A percentile compares a stretch with the other conserved stretches of the same genome.
Evolutionary conservation across 2,329 filamentous ascomycete species (phyloP).

Genomic region (Byssothecium circinans): DNA sequence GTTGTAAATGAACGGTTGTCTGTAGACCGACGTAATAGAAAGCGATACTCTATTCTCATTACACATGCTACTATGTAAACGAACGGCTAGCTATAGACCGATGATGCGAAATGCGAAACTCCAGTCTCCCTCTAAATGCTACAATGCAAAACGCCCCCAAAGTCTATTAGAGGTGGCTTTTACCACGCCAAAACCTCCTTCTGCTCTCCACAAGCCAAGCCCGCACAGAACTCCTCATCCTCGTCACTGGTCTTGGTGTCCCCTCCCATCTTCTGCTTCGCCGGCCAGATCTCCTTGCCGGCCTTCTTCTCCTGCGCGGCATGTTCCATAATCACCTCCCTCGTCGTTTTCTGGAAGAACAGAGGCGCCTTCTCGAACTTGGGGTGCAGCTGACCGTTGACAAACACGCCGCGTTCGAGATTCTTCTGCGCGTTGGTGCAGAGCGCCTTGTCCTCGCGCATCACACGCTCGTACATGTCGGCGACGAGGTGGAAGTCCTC

Average conservation of each 20-base stretch:
- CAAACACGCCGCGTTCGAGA: conserved; percentile 61
- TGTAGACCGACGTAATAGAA: neutral
- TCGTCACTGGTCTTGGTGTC: conserved; percentile 48
- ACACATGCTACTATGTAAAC: no score
- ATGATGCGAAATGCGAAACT: no score
- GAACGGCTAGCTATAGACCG: no score
- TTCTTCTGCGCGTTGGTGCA: conserved; percentile 62
- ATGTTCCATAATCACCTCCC: conserved; percentile 46
- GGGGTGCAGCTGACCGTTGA: conserved; percentile 64
- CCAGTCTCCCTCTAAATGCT: no score
- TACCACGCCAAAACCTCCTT: conserved; percentile 26
- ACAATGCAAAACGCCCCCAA: no score
- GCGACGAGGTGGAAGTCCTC: conserved; percentile 59
- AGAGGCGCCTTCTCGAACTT: conserved; percentile 59
- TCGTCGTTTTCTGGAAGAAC: conserved; percentile 56
- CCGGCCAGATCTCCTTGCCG: conserved; percentile 22
- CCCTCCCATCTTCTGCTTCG: conserved; percentile 45
- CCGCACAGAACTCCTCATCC: conserved; percentile 51
- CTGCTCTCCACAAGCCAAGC: conserved; percentile 14
- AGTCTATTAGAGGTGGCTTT: neutral
- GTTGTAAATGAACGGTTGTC: neutral
- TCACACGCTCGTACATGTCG: conserved; percentile 63
- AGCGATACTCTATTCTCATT: no score
- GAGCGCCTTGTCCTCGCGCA: conserved; percentile 65
- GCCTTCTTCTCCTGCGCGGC: conserved; percentile 19